phyloP scores from a whole-genome alignment of 352 stramenopile genomes.

The Pythium vanterpoolii region DNA sequence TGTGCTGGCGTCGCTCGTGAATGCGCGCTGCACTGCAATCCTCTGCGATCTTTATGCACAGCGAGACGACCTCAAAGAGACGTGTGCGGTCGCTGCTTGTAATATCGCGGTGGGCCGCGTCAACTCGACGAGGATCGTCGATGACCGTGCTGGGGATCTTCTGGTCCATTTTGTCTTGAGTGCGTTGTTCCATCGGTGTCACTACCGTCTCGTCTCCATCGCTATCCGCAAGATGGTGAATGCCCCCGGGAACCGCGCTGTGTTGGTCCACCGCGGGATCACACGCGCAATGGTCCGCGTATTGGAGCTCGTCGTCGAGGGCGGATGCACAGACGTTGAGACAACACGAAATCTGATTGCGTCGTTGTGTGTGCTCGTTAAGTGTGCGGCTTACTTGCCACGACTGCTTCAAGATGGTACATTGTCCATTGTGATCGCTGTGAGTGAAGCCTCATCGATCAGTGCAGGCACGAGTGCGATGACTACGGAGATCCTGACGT shows the following conservation, averaged over 20 bases:
- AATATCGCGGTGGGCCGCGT: slow-evolving; percentile 66
- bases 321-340: slow-evolving; percentile 19
- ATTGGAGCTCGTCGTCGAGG: slow-evolving; percentile 21
- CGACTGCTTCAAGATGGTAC: slow-evolving; percentile 50
- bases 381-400: slow-evolving; percentile 36
- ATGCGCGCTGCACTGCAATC: slow-evolving; percentile 35
- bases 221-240: slow-evolving; percentile 61
- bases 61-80: slow-evolving; percentile 50
- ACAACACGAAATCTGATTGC: slow-evolving; percentile 48
- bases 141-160: slow-evolving; percentile 44
- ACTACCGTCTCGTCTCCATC: slow-evolving; percentile 43
- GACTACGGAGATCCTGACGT: slow-evolving; percentile 30
- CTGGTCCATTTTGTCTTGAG: slow-evolving; percentile 58
- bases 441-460: slow-evolving; percentile 35
- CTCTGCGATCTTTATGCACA: slow-evolving; percentile 53
- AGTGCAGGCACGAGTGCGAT: background rate
- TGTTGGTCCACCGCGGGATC: slow-evolving; percentile 41
- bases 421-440: slow-evolving; percentile 42
- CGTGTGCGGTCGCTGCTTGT: slow-evolving; percentile 48
- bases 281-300: slow-evolving; percentile 47
- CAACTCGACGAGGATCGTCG: slow-evolving; percentile 58
- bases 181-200: slow-evolving; percentile 29
- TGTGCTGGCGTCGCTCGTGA: slow-evolving; percentile 47
- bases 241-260: slow-evolving; percentile 56
- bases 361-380: slow-evolving; percentile 47